phyloP scores from a whole-genome alignment of 1,139 yeast species.

The Geotrichum klebahnii region DNA sequence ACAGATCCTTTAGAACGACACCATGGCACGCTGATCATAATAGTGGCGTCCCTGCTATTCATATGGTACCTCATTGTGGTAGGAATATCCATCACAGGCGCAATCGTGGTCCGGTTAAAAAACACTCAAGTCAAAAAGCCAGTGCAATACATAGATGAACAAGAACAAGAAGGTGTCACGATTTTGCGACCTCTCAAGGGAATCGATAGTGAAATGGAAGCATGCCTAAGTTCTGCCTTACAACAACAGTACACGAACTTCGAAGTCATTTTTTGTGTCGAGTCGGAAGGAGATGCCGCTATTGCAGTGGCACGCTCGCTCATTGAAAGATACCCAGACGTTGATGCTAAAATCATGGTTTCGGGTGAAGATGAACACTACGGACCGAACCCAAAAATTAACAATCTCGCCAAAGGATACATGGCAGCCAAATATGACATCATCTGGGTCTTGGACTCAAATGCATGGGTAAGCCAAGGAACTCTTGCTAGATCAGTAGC shows the following conservation, averaged over 20 bases:
- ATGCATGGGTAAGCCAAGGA: slow-evolving; percentile 72
- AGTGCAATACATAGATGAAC: not conserved
- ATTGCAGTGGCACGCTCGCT: slow-evolving; percentile 53
- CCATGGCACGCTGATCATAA: slow-evolving; percentile 5
- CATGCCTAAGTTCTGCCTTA: slow-evolving; percentile 66
- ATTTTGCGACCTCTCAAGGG: slow-evolving; percentile 83
- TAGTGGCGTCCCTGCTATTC: slow-evolving; percentile 19
- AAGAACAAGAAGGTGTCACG: slow-evolving; percentile 53
- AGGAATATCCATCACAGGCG: slow-evolving; percentile 24
- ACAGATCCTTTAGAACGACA: not conserved
- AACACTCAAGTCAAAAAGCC: not conserved
- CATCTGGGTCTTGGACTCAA: slow-evolving; percentile 84
- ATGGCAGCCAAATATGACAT: slow-evolving; percentile 63
- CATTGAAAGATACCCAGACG: slow-evolving; percentile 51
- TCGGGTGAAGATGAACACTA: slow-evolving; percentile 39
- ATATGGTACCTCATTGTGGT: slow-evolving; percentile 28
- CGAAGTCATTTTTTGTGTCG: slow-evolving; percentile 76
- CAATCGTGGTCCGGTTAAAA: slow-evolving; percentile 12
- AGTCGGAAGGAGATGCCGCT: slow-evolving; percentile 59
- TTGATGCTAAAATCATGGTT: slow-evolving; percentile 58
- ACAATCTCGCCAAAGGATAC: slow-evolving; percentile 78
- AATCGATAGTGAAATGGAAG: slow-evolving; percentile 66
- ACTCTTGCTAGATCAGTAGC: slow-evolving; percentile 63
- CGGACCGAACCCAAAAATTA: slow-evolving; percentile 89
- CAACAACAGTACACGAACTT: slow-evolving; percentile 65